Conservation (phyloP, 139 green algal genomes). For the Spirogloea muscicola region DNA sequence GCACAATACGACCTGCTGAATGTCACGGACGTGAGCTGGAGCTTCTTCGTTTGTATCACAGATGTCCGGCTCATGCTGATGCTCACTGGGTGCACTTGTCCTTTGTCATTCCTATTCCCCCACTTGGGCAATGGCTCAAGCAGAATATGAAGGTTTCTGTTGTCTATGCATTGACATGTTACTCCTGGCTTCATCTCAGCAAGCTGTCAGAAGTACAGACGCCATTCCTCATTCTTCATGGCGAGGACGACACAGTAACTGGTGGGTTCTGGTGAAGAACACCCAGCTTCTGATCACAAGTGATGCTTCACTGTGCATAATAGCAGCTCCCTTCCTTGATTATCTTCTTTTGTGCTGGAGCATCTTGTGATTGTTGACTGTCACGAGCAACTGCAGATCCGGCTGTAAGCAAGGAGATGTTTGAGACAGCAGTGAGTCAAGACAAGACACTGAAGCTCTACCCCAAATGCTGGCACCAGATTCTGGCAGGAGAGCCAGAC, state of each 20-base stretch:
- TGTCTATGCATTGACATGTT: no score
- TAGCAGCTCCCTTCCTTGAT: neutral
- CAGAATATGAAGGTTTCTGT: no score
- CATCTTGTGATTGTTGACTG: no score
- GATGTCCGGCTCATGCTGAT: no score
- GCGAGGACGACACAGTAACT: neutral
- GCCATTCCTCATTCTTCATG: slow-evolving; percentile 14
- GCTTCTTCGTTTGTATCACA: no score
- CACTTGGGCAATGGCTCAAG: no score
- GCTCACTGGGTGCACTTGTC: no score
- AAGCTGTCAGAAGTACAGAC: slow-evolving; percentile 24
- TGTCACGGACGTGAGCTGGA: no score
- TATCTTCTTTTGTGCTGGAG: neutral
- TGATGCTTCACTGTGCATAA: neutral
- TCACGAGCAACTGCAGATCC: neutral
- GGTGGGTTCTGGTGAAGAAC: slow-evolving; percentile 1
- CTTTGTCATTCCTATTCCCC: no score
- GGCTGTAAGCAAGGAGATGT: neutral
- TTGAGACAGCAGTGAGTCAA: neutral
- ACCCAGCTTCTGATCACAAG: neutral
- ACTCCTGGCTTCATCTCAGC: no score
- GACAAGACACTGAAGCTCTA: slow-evolving; percentile 11
- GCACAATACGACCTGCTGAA: no score
- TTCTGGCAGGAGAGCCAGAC: slow-evolving; percentile 5
- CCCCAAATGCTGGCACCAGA: neutral